These are phyloP conservation scores for Trichoderma sp. DNA, from an alignment of 2,329 filamentous ascomycete genomes.

Conservation along the genomic window DNA sequence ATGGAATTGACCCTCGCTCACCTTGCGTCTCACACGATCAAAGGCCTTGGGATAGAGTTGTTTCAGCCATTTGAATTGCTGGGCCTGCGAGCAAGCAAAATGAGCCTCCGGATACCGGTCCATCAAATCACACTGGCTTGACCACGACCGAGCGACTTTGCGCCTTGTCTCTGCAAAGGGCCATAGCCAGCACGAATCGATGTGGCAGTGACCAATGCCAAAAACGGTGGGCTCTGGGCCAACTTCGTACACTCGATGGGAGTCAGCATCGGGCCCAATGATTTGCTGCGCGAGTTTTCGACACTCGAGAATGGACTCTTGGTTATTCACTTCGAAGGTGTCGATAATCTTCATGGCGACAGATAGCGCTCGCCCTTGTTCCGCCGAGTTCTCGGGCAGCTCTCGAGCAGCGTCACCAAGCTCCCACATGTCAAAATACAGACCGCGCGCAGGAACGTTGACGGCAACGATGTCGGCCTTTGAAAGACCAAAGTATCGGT, in stretches of 20 bases:
- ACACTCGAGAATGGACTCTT: slow-evolving; percentile 74
- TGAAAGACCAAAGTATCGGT: slow-evolving; percentile 73
- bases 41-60: slow-evolving; percentile 83
- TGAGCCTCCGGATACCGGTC: slow-evolving; percentile 91
- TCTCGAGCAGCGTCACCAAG: slow-evolving; percentile 89
- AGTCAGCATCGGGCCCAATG: slow-evolving; percentile 77
- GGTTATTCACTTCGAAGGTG: slow-evolving; percentile 75
- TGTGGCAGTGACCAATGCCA: slow-evolving; percentile 94
- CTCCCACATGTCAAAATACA: slow-evolving; percentile 94
- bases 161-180: slow-evolving; percentile 97
- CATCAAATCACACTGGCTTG: slow-evolving; percentile 92
- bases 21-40: slow-evolving; percentile 85
- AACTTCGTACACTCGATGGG: slow-evolving; percentile 76
- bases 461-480: slow-evolving; percentile 86
- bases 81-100: slow-evolving; percentile 89
- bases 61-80: slow-evolving; percentile 98
- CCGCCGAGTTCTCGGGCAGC: slow-evolving; percentile 83
- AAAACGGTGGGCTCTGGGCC: slow-evolving; percentile 75
- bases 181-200: slow-evolving; percentile 98
- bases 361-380: slow-evolving; percentile 81
- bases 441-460: slow-evolving; percentile 77
- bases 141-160: slow-evolving; percentile 94
- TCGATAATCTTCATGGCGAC: slow-evolving; percentile 88
- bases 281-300: slow-evolving; percentile 82
- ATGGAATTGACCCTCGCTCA: slow-evolving; percentile 87